phyloP scores from a whole-genome alignment of 2,329 filamentous ascomycete species.

The Arthrobotrys pseudoclavata region DNA sequence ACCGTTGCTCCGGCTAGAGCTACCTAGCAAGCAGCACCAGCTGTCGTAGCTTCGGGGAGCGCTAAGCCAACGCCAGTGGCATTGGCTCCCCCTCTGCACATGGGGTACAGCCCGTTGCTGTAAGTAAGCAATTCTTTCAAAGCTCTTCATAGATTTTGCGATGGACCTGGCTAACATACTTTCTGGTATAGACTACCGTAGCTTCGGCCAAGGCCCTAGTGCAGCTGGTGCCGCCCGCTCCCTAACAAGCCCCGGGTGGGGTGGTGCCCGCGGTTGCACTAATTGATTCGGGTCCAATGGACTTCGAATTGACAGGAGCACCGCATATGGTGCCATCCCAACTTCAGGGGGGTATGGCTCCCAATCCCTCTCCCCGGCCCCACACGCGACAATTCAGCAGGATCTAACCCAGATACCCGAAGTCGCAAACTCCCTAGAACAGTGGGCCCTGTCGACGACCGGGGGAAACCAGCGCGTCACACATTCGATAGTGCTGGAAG shows the following conservation, averaged over 20 bases:
- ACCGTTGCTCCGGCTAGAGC: slow-evolving; percentile 9
- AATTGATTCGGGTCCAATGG: slow-evolving; percentile 21
- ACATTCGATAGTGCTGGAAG: slow-evolving; percentile 25
- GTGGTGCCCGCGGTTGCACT: slow-evolving; percentile 16
- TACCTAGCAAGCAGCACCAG: slow-evolving; percentile 12
- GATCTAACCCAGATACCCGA: slow-evolving; percentile 12
- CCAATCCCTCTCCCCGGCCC: slow-evolving; percentile 30
- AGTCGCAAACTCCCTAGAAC: neutral
- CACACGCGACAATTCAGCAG: slow-evolving; percentile 6
- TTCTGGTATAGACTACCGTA: neutral
- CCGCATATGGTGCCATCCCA: slow-evolving; percentile 1
- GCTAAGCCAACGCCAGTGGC: neutral
- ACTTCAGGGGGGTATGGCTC: slow-evolving; percentile 13
- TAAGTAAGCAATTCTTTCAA: neutral
- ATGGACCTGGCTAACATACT: neutral
- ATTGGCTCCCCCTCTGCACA: neutral
- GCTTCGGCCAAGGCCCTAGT: slow-evolving; percentile 7
- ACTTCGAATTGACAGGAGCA: slow-evolving; percentile 25
- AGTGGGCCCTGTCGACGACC: slow-evolving; percentile 35
- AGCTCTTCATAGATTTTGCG: neutral
- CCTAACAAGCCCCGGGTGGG: slow-evolving; percentile 7
- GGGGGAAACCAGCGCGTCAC: slow-evolving; percentile 42
- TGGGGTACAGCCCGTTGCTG: slow-evolving; percentile 6
- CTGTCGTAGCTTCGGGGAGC: slow-evolving; percentile 13
- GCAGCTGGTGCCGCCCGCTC: slow-evolving; percentile 20